Conservation (phyloP, 495 filamentous ascomycete species). For the Lasiosphaeria hispida region DNA sequence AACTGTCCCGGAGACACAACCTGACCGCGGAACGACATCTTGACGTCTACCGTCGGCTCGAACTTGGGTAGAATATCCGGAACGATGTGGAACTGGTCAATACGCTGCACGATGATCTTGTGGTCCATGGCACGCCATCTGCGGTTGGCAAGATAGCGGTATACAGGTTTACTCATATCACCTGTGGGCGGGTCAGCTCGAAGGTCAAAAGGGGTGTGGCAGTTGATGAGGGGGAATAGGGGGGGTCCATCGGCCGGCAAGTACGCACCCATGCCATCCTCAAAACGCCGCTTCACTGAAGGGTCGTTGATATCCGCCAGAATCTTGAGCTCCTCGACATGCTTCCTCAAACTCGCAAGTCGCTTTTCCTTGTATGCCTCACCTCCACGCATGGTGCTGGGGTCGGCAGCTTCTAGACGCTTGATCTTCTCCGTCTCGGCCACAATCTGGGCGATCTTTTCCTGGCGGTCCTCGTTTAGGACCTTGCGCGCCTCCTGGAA, state of each 20-base stretch:
- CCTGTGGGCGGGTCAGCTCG: constrained; percentile 48
- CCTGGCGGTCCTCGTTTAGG: constrained; percentile 71
- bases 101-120: constrained; percentile 78
- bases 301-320: constrained; percentile 95
- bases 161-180: constrained; percentile 95
- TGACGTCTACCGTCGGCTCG: constrained; percentile 74
- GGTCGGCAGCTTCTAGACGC: constrained; percentile 55
- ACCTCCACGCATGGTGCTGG: constrained; percentile 56
- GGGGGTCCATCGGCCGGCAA: background rate
- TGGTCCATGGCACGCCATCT: constrained; percentile 76
- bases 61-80: constrained; percentile 90
- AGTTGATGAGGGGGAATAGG: background rate
- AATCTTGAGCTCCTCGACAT: constrained; percentile 82
- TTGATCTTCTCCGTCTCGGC: constrained; percentile 58
- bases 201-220: constrained; percentile 4
- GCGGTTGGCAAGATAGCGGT: constrained; percentile 80
- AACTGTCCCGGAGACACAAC: constrained; percentile 73
- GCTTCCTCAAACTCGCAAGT: constrained; percentile 65
- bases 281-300: constrained; percentile 87
- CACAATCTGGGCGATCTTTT: constrained; percentile 72
- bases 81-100: constrained; percentile 82
- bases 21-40: constrained; percentile 68
- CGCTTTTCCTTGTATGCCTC: constrained; percentile 61
- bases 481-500: constrained; percentile 94
- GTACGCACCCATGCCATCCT: constrained; percentile 79